phyloP scores from a whole-genome alignment of 495 filamentous ascomycete genomes.

The Aspergillus homomorphus region DNA sequence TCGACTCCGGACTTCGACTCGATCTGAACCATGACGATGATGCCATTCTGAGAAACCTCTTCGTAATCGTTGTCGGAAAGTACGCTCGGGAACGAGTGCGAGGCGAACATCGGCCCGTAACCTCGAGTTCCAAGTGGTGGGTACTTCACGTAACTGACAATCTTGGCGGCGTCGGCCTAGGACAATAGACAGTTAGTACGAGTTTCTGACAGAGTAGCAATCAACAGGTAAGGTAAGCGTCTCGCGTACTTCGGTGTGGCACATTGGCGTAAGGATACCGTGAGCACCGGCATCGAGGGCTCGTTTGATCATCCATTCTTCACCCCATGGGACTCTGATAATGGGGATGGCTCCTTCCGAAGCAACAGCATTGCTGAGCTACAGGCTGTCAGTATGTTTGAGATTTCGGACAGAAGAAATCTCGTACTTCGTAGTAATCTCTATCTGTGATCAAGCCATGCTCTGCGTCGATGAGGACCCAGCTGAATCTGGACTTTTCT shows the following conservation, averaged over 20 bases:
- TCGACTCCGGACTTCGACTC: conserved; percentile 46
- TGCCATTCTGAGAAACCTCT: conserved; percentile 29
- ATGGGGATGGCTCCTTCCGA: conserved; percentile 62
- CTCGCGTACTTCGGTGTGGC: conserved; percentile 23
- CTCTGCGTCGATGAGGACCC: conserved; percentile 77
- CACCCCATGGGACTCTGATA: conserved; percentile 63
- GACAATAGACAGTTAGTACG: background rate
- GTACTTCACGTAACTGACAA: conserved; percentile 63
- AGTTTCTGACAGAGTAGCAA: background rate
- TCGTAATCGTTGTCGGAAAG: conserved; percentile 39
- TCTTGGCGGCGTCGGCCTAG: conserved; percentile 53
- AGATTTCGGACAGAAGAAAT: background rate
- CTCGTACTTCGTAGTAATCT: conserved; percentile 18
- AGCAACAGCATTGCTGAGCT: conserved; percentile 48
- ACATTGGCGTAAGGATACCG: conserved; percentile 47
- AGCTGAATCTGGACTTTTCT: conserved; percentile 40
- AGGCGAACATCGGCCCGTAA: conserved; percentile 49
- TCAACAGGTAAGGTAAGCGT: background rate
- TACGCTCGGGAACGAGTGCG: conserved; percentile 35
- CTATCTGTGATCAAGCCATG: conserved; percentile 62
- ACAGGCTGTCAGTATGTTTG: background rate
- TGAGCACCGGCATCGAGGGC: conserved; percentile 68
- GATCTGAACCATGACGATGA: conserved; percentile 46
- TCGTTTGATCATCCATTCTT: conserved; percentile 70
- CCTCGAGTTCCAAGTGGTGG: conserved; percentile 61